Evolutionary conservation across 495 filamentous ascomycete genomes (phyloP).

Genomic region (Lasiosphaeria ovina): DNA sequence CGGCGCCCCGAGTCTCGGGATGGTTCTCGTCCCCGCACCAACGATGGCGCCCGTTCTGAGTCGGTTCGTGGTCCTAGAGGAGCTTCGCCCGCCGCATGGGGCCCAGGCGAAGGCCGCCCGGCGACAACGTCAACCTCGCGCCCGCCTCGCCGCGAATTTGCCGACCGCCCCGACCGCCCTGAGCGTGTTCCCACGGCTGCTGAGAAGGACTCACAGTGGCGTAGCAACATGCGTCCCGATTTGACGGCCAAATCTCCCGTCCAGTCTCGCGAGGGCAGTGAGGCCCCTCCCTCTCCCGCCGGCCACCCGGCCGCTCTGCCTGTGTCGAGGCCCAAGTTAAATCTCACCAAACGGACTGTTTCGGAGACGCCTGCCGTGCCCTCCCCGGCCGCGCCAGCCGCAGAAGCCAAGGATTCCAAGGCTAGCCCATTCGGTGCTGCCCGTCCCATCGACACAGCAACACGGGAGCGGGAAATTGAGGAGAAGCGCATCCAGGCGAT

Average conservation of each 20-base stretch:
- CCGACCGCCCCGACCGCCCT: slow-evolving; percentile 67
- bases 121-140: slow-evolving; percentile 64
- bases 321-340: slow-evolving; percentile 68
- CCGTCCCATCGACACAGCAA: slow-evolving; percentile 82
- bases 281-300: slow-evolving; percentile 67
- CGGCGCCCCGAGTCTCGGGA: slow-evolving; percentile 57
- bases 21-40: slow-evolving; percentile 65
- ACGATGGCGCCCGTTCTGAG: slow-evolving; percentile 55
- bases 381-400: slow-evolving; percentile 43
- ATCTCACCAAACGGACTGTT: slow-evolving; percentile 84
- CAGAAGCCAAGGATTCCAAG: slow-evolving; percentile 66
- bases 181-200: slow-evolving; percentile 78
- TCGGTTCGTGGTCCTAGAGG: slow-evolving; percentile 57
- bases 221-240: slow-evolving; percentile 77
- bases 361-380: slow-evolving; percentile 62
- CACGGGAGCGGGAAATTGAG: slow-evolving; percentile 83
- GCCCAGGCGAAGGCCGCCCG: slow-evolving; percentile 38
- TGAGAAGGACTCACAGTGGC: slow-evolving; percentile 85
- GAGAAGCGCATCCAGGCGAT: slow-evolving; percentile 73
- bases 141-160: slow-evolving; percentile 77
- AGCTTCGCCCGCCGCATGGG: slow-evolving; percentile 76
- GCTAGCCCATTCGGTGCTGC: slow-evolving; percentile 91
- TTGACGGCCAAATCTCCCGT: slow-evolving; percentile 44
- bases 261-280: slow-evolving; percentile 55
- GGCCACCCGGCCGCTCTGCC: slow-evolving; percentile 47